A percentile compares a stretch with the other conserved stretches of the same genome.
Conservation (phyloP, 805 yeast genomes). For the Nakazawaea wickerhamii region DNA sequence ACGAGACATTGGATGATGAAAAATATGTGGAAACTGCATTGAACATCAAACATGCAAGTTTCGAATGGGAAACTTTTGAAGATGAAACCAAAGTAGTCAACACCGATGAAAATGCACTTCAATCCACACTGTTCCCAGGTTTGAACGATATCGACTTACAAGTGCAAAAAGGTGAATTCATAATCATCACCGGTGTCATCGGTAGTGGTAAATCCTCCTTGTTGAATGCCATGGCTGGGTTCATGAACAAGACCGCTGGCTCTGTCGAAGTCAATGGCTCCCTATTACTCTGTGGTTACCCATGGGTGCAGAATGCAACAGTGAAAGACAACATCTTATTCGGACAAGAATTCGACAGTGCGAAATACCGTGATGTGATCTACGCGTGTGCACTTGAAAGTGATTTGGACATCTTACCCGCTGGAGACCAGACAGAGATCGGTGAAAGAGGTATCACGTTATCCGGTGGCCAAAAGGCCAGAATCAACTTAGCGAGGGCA, state of each 20-base stretch:
- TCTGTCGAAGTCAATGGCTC: slow-evolving; percentile 46
- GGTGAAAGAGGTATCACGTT: slow-evolving; percentile 84
- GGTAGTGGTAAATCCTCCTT: slow-evolving; percentile 81
- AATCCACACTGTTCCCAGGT: slow-evolving; percentile 35
- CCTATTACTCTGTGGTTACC: slow-evolving; percentile 50
- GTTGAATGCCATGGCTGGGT: slow-evolving; percentile 65
- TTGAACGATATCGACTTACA: slow-evolving; percentile 44
- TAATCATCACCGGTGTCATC: slow-evolving; percentile 67
- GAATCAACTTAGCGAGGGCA: slow-evolving; percentile 72
- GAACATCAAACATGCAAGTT: slow-evolving; percentile 47
- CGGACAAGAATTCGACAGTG: slow-evolving; percentile 50
- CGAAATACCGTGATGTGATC: slow-evolving; percentile 48
- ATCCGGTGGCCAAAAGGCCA: slow-evolving; percentile 88
- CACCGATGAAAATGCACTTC: slow-evolving; percentile 4
- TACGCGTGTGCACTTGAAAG: slow-evolving; percentile 60
- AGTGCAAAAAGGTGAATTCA: slow-evolving; percentile 56
- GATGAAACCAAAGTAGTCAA: slow-evolving; percentile 9
- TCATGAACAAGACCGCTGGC: slow-evolving; percentile 57
- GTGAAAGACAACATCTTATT: slow-evolving; percentile 69
- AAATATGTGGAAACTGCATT: slow-evolving; percentile 33
- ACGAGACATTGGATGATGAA: slow-evolving; percentile 16
- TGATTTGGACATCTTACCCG: slow-evolving; percentile 63
- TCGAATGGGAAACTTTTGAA: slow-evolving; percentile 62
- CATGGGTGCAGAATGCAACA: slow-evolving; percentile 83
- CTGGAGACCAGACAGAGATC: slow-evolving; percentile 73